Conservation (phyloP, 1,284 basidiomycete species). For the Marasmius sp. region DNA sequence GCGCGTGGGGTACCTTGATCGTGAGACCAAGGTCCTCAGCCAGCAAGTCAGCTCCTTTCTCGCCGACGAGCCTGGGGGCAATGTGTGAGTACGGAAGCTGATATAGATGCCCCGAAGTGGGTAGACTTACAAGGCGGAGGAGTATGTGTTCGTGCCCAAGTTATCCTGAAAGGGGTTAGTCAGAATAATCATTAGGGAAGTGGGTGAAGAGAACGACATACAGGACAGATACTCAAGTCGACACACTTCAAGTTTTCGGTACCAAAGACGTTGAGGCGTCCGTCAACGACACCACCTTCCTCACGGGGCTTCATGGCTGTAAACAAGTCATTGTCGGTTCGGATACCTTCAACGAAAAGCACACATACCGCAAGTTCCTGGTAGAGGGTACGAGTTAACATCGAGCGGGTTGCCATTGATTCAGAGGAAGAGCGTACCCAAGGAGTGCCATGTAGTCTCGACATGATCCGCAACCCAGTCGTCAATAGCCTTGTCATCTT, state of each 20-base stretch:
- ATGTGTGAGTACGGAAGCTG: neutral
- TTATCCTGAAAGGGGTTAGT: constrained; percentile 49
- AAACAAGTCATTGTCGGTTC: constrained; percentile 10
- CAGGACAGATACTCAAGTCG: constrained; percentile 69
- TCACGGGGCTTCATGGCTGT: constrained; percentile 77
- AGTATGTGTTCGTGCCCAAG: constrained; percentile 72
- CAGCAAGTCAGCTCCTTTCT: constrained; percentile 64
- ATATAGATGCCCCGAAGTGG: neutral
- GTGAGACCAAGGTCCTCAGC: constrained; percentile 71
- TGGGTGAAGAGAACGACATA: constrained; percentile 26
- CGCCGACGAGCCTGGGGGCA: constrained; percentile 47
- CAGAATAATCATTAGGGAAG: neutral
- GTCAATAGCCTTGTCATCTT: constrained; percentile 70
- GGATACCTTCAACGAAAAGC: neutral
- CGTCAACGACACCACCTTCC: constrained; percentile 77
- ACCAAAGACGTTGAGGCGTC: constrained; percentile 70
- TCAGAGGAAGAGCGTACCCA: constrained; percentile 38
- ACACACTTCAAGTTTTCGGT: constrained; percentile 69
- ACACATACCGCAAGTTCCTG: constrained; percentile 45
- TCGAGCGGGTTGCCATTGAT: neutral
- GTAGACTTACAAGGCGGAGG: constrained; percentile 46
- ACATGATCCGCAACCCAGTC: constrained; percentile 71
- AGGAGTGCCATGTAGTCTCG: constrained; percentile 75
- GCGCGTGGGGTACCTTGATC: constrained; percentile 61
- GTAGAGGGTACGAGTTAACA: neutral